Conservation (phyloP, 2,329 filamentous ascomycete genomes). For the Neopestalotiopsis sp. region DNA sequence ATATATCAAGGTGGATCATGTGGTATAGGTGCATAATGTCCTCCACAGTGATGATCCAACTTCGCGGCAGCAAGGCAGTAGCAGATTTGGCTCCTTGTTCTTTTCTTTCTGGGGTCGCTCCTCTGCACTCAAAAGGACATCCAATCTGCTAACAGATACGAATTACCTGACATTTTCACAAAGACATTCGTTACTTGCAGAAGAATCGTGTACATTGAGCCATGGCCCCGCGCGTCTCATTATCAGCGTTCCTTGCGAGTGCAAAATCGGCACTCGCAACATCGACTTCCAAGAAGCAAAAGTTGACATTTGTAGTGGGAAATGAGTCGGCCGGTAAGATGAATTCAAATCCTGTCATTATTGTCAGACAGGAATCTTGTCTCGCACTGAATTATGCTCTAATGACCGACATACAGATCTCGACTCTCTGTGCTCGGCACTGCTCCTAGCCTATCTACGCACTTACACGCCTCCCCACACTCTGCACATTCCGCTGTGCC, state of each 20-base stretch:
- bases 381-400: background rate
- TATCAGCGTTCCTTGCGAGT: conserved; percentile 56
- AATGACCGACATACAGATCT: conserved; percentile 60
- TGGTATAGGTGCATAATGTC: background rate
- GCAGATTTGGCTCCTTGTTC: too few relatives aligned
- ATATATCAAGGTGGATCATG: background rate
- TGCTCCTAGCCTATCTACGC: conserved; percentile 77
- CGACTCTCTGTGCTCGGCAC: conserved; percentile 77
- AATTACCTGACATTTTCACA: too few relatives aligned
- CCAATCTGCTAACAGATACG: too few relatives aligned
- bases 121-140: too few relatives aligned
- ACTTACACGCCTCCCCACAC: conserved; percentile 60
- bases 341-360: too few relatives aligned
- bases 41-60: background rate
- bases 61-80: too few relatives aligned
- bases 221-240: conserved; percentile 39
- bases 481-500: conserved; percentile 75
- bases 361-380: background rate
- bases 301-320: conserved; percentile 67
- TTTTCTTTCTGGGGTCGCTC: too few relatives aligned
- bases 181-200: background rate
- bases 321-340: conserved; percentile 70
- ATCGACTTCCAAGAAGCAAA: conserved; percentile 50
- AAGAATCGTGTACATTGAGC: too few relatives aligned
- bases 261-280: conserved; percentile 54